phyloP scores from a whole-genome alignment of 352 stramenopile genomes.

The Chrysophaeum taylorii region DNA sequence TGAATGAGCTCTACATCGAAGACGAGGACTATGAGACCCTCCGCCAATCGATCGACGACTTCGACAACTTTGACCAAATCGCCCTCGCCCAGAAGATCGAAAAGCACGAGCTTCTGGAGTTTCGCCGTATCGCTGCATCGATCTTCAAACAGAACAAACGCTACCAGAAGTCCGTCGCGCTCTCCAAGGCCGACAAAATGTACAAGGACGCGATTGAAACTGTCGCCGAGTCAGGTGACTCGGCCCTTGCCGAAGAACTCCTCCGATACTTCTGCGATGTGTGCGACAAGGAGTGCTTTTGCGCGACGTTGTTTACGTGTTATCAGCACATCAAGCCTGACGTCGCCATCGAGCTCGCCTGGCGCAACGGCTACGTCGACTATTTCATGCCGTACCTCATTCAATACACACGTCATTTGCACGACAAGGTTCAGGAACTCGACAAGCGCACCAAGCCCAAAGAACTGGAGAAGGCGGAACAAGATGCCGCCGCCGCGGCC shows the following conservation, averaged over 20 bases:
- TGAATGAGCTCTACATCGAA: slow-evolving; percentile 92
- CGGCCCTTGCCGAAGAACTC: slow-evolving; percentile 90
- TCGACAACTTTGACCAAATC: slow-evolving; percentile 99
- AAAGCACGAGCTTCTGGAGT: slow-evolving; percentile 98
- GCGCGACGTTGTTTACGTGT: slow-evolving; percentile 94
- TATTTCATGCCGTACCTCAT: slow-evolving; percentile 99
- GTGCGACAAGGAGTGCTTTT: slow-evolving; percentile 98
- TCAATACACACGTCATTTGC: slow-evolving; percentile 93
- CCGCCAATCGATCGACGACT: slow-evolving; percentile 91
- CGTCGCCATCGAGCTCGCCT: slow-evolving; percentile 94
- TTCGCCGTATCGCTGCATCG: slow-evolving; percentile 96
- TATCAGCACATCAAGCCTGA: slow-evolving; percentile 97
- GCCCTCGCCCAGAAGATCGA: slow-evolving; percentile 93
- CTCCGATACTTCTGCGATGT: slow-evolving; percentile 97
- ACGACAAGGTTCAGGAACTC: slow-evolving; percentile 42
- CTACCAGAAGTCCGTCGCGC: slow-evolving; percentile 89
- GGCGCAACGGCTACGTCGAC: slow-evolving; percentile 95
- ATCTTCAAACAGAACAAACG: slow-evolving; percentile 99
- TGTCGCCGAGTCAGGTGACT: slow-evolving; percentile 84
- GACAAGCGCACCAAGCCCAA: slow-evolving; percentile 48
- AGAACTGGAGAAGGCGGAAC: slow-evolving; percentile 38
- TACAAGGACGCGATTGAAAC: slow-evolving; percentile 99
- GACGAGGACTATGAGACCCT: slow-evolving; percentile 96
- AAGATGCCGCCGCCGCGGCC: slow-evolving; percentile 22
- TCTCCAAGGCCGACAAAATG: slow-evolving; percentile 99